Evolutionary conservation across 495 filamentous ascomycete species (phyloP), one percentile per base, ranked within the genome.

Genomic region (Lasiosphaeris hirsuta): DNA sequence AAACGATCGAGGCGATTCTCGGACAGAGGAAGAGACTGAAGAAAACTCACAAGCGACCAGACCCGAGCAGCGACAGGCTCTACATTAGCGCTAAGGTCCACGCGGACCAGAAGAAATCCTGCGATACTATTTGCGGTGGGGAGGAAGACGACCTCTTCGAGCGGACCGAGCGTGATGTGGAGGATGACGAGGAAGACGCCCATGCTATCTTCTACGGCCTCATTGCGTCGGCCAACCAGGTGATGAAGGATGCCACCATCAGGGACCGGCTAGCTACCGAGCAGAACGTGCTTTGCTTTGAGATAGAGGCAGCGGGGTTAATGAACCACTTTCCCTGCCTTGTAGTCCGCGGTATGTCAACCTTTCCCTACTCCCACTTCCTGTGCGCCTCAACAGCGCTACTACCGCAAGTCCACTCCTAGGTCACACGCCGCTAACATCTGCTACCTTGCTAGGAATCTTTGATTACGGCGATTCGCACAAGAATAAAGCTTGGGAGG

Each of bases 381-480:
- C n/a, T n/a, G n/a, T n/a, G n/a, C n/a, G n/a, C n/a, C n/a, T n/a
- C n/a, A n/a, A n/a, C n/a, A n/a, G n/a, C n/a, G n/a, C n/a, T n/a
- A n/a, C n/a, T n/a, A n/a, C n/a, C n/a, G n/a, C n/a, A n/a, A n/a
- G n/a, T n/a, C n/a, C n/a, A n/a, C n/a, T n/a, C n/a, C n/a, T n/a
- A n/a, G n/a, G n/a, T n/a, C n/a, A n/a, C n/a, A n/a, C n/a, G n/a
- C n/a, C n/a, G n/a, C n/a, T n/a, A n/a, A n/a, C n/a, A n/a, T n/a
- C n/a, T n/a, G n/a, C n/a, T n/a, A n/a, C n/a, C n/a, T n/a, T n/a
- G n/a, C n/a, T n/a, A n/a, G n/a, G n/a, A 7, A 68, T 73, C 10
- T 70, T 63, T 42, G 70, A 76, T 45, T 76, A 76, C 59, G 60
- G 70, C 17, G 72, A 75, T 51, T 67, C 66, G 57, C 70, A 72